phyloP scores from a whole-genome alignment of 2,329 filamentous ascomycete species.

The Monosporascus sp. region DNA sequence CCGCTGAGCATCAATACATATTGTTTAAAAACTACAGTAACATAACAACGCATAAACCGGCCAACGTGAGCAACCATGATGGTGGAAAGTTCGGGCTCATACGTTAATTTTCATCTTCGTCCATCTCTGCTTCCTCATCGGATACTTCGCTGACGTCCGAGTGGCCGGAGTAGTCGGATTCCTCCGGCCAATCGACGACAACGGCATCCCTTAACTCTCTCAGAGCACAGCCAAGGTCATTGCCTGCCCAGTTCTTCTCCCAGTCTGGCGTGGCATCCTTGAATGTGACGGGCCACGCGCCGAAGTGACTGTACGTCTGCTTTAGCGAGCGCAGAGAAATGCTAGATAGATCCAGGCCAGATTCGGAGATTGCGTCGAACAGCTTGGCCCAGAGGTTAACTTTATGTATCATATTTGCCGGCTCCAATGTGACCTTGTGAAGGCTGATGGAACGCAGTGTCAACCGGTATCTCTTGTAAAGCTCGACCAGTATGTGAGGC shows the following conservation, averaged over 20 bases:
- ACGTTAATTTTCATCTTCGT: too few species aligned
- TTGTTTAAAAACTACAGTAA: too few species aligned
- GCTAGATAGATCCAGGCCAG: constrained; percentile 27
- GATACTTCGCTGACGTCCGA: too few species aligned
- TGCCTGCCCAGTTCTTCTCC: constrained; percentile 21
- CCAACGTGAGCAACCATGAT: too few species aligned
- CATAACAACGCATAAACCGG: too few species aligned
- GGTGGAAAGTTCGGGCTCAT: too few species aligned
- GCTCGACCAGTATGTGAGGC: constrained; percentile 23
- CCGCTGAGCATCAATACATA: too few species aligned
- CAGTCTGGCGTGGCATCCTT: background rate
- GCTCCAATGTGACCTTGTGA: constrained; percentile 34
- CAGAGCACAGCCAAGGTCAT: constrained; percentile 31
- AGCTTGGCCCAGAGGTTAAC: constrained; percentile 35
- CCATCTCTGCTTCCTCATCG: too few species aligned
- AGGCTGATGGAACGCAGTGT: constrained; percentile 41
- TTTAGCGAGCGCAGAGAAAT: constrained; percentile 27
- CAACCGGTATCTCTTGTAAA: constrained; percentile 37
- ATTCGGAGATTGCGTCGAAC: constrained; percentile 29
- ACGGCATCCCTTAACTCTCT: constrained; percentile 19
- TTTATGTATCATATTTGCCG: constrained; percentile 7
- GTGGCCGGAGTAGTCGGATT: too few species aligned
- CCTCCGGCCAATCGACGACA: constrained; percentile 7
- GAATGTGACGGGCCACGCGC: background rate
- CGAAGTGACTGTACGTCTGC: constrained; percentile 9